A percentile compares a stretch with the other conserved stretches of the same genome.
phyloP scores from a whole-genome alignment of 495 filamentous ascomycete species.

The Penicillium lividum region DNA sequence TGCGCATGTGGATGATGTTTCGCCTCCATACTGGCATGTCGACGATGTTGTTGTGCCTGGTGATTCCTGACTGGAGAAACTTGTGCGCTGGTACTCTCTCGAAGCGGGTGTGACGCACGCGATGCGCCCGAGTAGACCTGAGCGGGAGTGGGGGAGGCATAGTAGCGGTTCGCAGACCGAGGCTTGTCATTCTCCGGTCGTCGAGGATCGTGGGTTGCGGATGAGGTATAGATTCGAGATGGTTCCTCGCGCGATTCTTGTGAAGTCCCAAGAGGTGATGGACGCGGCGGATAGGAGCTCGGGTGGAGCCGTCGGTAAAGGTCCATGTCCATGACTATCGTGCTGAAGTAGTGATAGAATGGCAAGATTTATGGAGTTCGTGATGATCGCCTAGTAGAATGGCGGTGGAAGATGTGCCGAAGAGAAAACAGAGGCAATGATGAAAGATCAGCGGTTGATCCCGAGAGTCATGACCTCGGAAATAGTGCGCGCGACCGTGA shows the following conservation, averaged over 20 bases:
- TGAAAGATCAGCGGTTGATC: constrained; percentile 31
- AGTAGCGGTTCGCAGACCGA: constrained; percentile 27
- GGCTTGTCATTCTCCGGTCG: constrained; percentile 31
- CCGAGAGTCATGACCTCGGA: constrained; percentile 24
- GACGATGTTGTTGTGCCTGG: constrained; percentile 21
- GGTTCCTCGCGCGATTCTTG: constrained; percentile 31
- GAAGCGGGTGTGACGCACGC: constrained; percentile 15
- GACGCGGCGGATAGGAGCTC: constrained; percentile 26
- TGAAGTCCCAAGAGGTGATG: constrained; percentile 27
- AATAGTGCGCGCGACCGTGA: constrained; percentile 15
- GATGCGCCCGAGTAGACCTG: constrained; percentile 19
- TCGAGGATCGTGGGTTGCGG: constrained; percentile 27
- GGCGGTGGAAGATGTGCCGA: constrained; percentile 14
- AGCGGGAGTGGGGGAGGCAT: constrained; percentile 23
- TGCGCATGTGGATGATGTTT: constrained; percentile 24
- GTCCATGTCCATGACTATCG: constrained; percentile 14
- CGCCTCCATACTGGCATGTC: constrained; percentile 28
- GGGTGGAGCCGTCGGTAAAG: constrained; percentile 21
- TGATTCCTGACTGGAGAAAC: constrained; percentile 22
- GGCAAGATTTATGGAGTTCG: not conserved
- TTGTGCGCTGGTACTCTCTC: constrained; percentile 22
- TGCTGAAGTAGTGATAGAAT: not conserved
- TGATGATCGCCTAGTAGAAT: not conserved
- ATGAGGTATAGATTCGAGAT: constrained; percentile 17
- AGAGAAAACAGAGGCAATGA: constrained; percentile 10